Conservation (phyloP, 768 basidiomycete species). For the Lentinula guzmanii region DNA sequence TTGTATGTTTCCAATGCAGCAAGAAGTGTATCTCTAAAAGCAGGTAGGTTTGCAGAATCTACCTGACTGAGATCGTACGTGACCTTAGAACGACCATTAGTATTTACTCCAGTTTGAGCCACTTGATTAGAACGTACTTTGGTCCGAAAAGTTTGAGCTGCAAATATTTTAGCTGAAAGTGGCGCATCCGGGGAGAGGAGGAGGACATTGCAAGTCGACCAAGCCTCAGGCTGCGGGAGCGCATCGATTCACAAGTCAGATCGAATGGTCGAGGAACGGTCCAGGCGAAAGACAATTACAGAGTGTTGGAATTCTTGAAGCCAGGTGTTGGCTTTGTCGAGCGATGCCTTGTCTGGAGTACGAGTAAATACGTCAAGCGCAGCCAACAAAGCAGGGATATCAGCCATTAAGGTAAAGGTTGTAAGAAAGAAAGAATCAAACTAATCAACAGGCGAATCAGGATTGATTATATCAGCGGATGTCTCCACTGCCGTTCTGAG, state of each 20-base stretch:
- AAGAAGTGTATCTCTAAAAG: constrained; percentile 86
- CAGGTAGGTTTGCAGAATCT: constrained; percentile 58
- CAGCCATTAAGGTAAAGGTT: constrained; percentile 41
- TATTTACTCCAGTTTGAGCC: constrained; percentile 7
- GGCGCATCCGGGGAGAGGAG: constrained; percentile 78
- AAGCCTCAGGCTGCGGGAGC: constrained; percentile 87
- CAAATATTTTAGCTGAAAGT: constrained; percentile 80
- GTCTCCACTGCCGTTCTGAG: neutral
- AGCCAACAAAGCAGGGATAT: constrained; percentile 65
- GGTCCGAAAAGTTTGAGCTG: constrained; percentile 91
- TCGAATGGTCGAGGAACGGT: constrained; percentile 51
- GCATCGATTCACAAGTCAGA: constrained; percentile 60
- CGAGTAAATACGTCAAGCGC: constrained; percentile 76
- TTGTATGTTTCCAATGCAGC: constrained; percentile 68
- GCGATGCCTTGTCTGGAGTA: constrained; percentile 75
- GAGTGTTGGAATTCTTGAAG: constrained; percentile 99
- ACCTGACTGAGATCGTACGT: constrained; percentile 94
- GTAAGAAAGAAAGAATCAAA: neutral
- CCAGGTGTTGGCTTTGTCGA: constrained; percentile 90
- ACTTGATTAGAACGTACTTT: constrained; percentile 55
- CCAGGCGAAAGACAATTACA: constrained; percentile 83
- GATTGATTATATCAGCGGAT: neutral
- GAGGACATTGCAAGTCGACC: constrained; percentile 91
- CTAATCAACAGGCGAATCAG: neutral
- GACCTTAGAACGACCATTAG: constrained; percentile 56